Base-by-base conservation (phyloP, 2,329 filamentous ascomycete genomes). In the Xylariaceae sp. region DNA sequence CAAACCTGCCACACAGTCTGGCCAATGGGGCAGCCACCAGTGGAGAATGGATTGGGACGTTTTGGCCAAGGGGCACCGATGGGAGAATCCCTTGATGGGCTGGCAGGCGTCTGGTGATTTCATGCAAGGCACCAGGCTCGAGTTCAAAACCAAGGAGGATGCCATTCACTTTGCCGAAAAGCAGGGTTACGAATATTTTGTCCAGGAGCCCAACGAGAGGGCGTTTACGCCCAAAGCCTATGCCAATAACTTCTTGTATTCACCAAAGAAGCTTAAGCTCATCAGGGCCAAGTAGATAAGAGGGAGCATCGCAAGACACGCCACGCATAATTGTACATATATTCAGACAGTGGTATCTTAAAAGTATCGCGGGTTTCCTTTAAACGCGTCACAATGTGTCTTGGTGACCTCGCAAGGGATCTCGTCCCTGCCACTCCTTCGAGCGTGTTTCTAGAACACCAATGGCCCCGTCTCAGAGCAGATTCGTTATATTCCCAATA, bases 1-100 rank as follows among this genome's bases (percentile, higher is more conserved):
- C 56, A 99, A 99, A 79, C 87, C 95, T n/a, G 94, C 95, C 31
- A 97, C 94, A 39, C 95, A 99, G 78, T 98, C 94, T 29, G 94
- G 95, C 63, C 85, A 87, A 68, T 96, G 91, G 90, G 87, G 91
- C 72, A 80, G 85, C 53, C 86, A 90, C 73, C 85, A 89, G 71
- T 99, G 95, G 95, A 89, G 93, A 47, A 96, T 99, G 92, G 95
- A 99, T 75, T 99, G 95, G 95, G 95, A 99, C 74, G 87, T 96
- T 45, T 82, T 98, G 28, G 78, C 83, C 68, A 97, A 96, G 80
- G 95, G 95, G 60, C 91, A 97, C 77, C 86, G 95, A 68, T 99
- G 95, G 96, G 95, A 99, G 81, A 99, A 99, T 78, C 91, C 90
- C 43, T 78, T 99, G 74, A 99, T 99, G 86, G 95, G 95, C 60